Base-by-base conservation (phyloP, 108 stramenopile species). In the Skeletonema costatum region DNA sequence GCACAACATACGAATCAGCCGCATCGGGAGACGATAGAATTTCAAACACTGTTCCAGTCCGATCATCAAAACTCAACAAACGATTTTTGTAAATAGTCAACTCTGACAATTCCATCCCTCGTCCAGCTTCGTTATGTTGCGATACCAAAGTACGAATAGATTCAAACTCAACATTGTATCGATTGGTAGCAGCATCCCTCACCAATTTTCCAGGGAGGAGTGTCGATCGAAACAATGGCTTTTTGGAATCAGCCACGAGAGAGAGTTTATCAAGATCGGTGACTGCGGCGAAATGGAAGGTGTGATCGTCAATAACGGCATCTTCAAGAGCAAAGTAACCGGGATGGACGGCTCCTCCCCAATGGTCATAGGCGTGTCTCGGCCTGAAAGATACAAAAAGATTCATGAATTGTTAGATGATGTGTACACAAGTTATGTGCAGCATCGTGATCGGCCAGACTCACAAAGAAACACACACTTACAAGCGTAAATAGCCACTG, bases 41-140 rank as follows among this genome's bases (percentile, higher is more conserved):
- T 83, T 98, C 98, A 91, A 96, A 98, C 32, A 98, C 94, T n/a
- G 93, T 95, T 13, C 98, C 98, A 1, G 97, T 97, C 29, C 98
- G 92, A 85, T 98, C 98, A 66, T 97, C 98, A 75, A 96, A 93
- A 41, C 95, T 91, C 68, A 97, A 73, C 9, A 98, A 80, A 33
- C 91, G 88, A 68, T 90, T 86, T 62, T 96, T 79, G 82, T 87
- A 98, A 31, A 92, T 65, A 5, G 92, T 87, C 70, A 98, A 83
- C 70, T 98, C 98, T 29, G 85, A 87, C 65, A 98, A 88, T 75
- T 98, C 98, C 84, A 96, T 97, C 9, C 98, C 98, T 17, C 98
- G 84, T 36, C 98, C 98, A 41, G 92, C 97, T 75, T 98, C 98
- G 70, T 98, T 98, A 80, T 97, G 98, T 51, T 86, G 83, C 30